Conservation (phyloP, 129 eudicot species). For the Chrysanthemum lavandulifolium region DNA sequence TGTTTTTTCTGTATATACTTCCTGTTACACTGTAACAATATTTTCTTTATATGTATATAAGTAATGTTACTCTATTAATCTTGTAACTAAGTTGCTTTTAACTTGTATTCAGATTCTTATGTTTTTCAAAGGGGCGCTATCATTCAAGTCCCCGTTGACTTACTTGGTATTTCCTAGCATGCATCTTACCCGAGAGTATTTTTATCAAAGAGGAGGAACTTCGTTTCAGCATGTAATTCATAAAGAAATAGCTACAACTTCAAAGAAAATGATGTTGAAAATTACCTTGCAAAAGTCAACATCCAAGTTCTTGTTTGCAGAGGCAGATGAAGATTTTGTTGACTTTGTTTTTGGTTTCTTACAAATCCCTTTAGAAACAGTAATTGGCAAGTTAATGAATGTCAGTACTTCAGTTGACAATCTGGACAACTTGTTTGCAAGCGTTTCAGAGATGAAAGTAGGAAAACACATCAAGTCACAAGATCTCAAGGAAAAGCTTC, state of each 20-base stretch:
- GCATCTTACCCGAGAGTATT: not conserved
- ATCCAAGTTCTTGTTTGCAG: no score
- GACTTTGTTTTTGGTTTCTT: no score
- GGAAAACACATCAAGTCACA: not conserved
- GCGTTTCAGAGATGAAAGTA: not conserved
- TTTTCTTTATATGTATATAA: not conserved
- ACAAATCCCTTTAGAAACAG: no score
- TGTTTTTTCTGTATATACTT: not conserved
- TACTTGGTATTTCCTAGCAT: not conserved
- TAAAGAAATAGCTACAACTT: not conserved
- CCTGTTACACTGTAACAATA: not conserved
- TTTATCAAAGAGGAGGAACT: not conserved
- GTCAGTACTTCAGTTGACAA: no score
- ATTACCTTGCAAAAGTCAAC: no score
- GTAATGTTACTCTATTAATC: no score
- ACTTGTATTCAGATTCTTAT: not conserved
- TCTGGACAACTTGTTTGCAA: constrained; percentile 23
- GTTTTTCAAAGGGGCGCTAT: not conserved
- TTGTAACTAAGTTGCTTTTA: not conserved
- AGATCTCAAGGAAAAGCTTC: not conserved
- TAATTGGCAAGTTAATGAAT: no score
- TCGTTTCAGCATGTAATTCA: not conserved
- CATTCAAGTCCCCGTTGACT: not conserved
- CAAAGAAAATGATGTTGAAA: no score
- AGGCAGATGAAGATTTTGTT: no score